phyloP scores from a whole-genome alignment of 2,329 filamentous ascomycete species.

The Dendryphion nanum region DNA sequence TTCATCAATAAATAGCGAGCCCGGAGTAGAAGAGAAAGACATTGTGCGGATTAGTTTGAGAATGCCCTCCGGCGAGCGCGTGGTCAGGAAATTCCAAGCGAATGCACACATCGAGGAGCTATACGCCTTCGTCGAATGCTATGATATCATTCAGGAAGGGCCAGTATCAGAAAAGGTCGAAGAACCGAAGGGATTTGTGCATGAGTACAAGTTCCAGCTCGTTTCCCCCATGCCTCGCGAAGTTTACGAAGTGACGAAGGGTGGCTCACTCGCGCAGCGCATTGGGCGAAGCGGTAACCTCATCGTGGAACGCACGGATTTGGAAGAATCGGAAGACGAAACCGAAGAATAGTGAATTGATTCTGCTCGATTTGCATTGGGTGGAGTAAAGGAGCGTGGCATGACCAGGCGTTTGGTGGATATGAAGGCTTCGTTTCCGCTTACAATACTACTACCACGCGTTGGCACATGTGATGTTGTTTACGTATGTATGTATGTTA shows the following conservation, averaged over 20 bases:
- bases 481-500: too few species aligned
- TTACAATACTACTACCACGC: too few species aligned
- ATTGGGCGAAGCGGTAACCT: constrained; percentile 84
- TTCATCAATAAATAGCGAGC: constrained; percentile 66
- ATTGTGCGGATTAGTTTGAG: constrained; percentile 69
- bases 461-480: too few species aligned
- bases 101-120: constrained; percentile 79
- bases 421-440: too few species aligned
- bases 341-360: too few species aligned
- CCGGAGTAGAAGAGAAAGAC: constrained; percentile 61
- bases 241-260: constrained; percentile 69
- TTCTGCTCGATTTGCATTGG: too few species aligned
- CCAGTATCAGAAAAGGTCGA: constrained; percentile 38
- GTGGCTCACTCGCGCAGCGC: constrained; percentile 65
- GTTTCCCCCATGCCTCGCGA: constrained; percentile 82
- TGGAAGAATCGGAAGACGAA: constrained; percentile 55
- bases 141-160: constrained; percentile 59
- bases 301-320: constrained; percentile 73
- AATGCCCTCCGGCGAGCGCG: constrained; percentile 65
- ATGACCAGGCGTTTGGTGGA: too few species aligned
- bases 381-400: too few species aligned
- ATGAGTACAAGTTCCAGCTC: constrained; percentile 81
- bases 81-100: constrained; percentile 71
- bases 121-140: constrained; percentile 95
- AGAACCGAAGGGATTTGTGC: constrained; percentile 68